Evolutionary conservation across 306 rosid genomes (phyloP), one percentile per base, ranked within the genome.

Genomic region (Castanea sativa): DNA sequence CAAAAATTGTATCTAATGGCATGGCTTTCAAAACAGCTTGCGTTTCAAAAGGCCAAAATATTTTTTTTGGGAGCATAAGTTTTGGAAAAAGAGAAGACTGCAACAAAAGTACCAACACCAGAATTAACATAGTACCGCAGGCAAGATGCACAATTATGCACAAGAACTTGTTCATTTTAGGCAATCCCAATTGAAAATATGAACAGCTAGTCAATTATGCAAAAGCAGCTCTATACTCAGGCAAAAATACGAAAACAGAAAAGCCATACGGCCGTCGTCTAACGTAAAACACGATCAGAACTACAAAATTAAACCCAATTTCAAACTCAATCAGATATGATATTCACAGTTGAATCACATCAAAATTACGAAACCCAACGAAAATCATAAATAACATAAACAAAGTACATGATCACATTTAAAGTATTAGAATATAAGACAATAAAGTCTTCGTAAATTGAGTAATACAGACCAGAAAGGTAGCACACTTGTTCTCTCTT

Each of bases 381-480:
- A 19, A 8, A 41, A 41, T 41, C 45, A 73, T 49, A 2, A 32
- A 33, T 13, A 14, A 20, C 43, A 53, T 75, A 6, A 49, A 10
- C 10, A 20, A 3, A 49, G 14, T 6, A 21, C 5, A 20, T 45
- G 8, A 51, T 52, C 55, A 78, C 30, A 41, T 41, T 41, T 41
- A 41, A n/a, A 23, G 60, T 29, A 55, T 3, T 49, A 30, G 71
- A 68, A 13, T 20, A 80, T 35, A 13, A 45, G 25, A 45, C 21
- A 59, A 51, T 55, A 61, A 83, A 74, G 82, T 79, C 57, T 71
- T 73, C 57, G 73, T 73, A 55, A 68, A 19, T n/a, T 35, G 63
- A 83, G 21, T 78, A 78, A 81, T 78, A 68, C 74, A 79, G 59
- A 53, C 60, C 78, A 76, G 32, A 33, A 78, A 35, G 35, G 72